Conservation (phyloP, 495 filamentous ascomycete genomes). For the Mytilinidion resinicola region DNA sequence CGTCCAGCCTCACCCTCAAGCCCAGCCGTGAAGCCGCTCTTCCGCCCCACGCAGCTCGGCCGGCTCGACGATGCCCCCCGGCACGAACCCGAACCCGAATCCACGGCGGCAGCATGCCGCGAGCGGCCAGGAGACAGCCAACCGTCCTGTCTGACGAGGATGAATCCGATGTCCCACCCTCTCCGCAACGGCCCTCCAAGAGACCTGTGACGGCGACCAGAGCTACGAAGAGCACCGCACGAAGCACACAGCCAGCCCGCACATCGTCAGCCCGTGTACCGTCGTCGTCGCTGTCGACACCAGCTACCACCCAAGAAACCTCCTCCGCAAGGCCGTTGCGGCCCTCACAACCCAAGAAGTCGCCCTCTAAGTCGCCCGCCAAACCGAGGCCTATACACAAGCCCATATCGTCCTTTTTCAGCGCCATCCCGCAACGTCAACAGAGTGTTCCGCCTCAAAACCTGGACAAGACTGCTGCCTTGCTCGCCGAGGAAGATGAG, state of each 20-base stretch:
- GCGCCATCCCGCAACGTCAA: slow-evolving; percentile 31
- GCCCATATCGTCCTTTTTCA: slow-evolving; percentile 43
- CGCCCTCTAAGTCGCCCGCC: slow-evolving; percentile 13
- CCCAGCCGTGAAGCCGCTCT: too few relatives aligned
- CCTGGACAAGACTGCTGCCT: slow-evolving; percentile 23
- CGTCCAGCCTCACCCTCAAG: too few relatives aligned
- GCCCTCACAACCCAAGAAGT: slow-evolving; percentile 8
- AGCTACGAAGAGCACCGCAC: background rate
- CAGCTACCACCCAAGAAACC: background rate
- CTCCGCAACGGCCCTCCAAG: slow-evolving; percentile 23
- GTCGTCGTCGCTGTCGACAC: background rate
- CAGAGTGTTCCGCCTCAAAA: slow-evolving; percentile 25
- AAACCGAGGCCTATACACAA: slow-evolving; percentile 29
- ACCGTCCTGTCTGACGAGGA: slow-evolving; percentile 42
- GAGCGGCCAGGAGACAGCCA: slow-evolving; percentile 44
- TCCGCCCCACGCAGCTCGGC: too few relatives aligned
- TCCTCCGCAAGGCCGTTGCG: background rate
- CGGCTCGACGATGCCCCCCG: slow-evolving; percentile 13
- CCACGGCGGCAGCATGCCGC: slow-evolving; percentile 36
- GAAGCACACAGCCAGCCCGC: slow-evolving; percentile 1
- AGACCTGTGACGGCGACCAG: slow-evolving; percentile 2
- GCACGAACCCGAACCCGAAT: slow-evolving; percentile 1
- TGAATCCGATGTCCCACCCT: slow-evolving; percentile 30
- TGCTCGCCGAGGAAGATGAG: slow-evolving; percentile 34
- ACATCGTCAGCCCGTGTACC: slow-evolving; percentile 2